Evolutionary conservation across 345 rosid genomes (phyloP), one percentile per base, ranked within the genome.

Genomic region (Citrus trifoliata): DNA sequence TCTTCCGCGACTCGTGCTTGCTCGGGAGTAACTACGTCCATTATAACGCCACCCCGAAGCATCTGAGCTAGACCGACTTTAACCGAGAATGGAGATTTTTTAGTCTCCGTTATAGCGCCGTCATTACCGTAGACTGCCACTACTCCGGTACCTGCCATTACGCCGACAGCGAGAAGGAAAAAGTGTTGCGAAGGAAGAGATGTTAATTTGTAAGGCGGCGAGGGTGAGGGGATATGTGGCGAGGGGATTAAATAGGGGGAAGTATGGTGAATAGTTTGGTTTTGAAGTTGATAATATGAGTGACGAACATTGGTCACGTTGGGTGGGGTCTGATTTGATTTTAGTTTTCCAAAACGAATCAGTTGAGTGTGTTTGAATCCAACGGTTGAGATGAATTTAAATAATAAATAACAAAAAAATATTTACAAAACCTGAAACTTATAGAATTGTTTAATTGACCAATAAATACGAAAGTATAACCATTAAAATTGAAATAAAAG

Each of bases 31-130:
- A 90, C 92, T n/a, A 92, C 97, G 77, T 90, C 94, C 94, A 92
- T 90, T 75, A 92, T 90, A 10, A 90, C 94, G 21, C 97, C 97
- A 8, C 94, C 94, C 0, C 97, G 97, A 80, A 92, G 94, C 94
- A 92, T 92, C 89, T 92, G 94, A 48, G 94, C 97, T 18, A 92
- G 78, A 21, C 97, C 97, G 2, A 93, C 98, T 85, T 92, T 92
- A 3, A 89, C 93, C 70, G 97, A 90, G 89, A 92, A 89, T 4
- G 97, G 87, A 61, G 90, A 89, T 75, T 90, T 89, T 82, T 89
- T 90, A 1, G 93, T 81, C 81, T 92, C 96, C 24, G 93, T 86
- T 33, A 92, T 85, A 32, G 91, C 82, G 33, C 90, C 87, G 42
- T 53, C 58, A 18, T 89, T 86, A 2, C 92, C 90, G 82, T 91